Evolutionary conservation across 2,329 filamentous ascomycete genomes (phyloP), one percentile per base, ranked within the genome.

Genomic region (Trichoderma endophyticum): DNA sequence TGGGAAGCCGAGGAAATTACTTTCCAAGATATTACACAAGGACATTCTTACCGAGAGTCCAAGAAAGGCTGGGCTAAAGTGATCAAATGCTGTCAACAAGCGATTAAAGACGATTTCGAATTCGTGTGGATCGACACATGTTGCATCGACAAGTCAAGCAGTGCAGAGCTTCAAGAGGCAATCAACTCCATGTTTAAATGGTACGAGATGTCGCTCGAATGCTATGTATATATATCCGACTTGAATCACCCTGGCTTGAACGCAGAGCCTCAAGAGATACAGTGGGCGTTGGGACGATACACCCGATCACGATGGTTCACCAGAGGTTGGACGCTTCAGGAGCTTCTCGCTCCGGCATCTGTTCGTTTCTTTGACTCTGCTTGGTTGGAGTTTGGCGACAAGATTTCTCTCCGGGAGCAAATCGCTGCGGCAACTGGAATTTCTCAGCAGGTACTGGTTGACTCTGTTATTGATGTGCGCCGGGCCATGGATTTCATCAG

Each of bases 171-270:
- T 4, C 43, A 51, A 51, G 43, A 51, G 43, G 43, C 43, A 51
- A 51, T 51, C 43, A 51, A 51, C 1, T 51, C 43, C n/a, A 51
- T 51, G 43, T 51, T 51, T 9, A 21, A 51, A 51, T 51, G 43
- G 43, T 51, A 51, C n/a, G 43, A 51, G 43, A 51, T 51, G 43
- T 51, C 43, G n/a, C 8, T 51, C n/a, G 43, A 51, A 21, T 51
- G 43, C 4, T 51, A 51, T 21, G 43, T 51, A 21, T 51, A 51
- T 12, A 6, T 51, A 51, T 51, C 43, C 43, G 43, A 51, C n/a
- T 21, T 12, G 0, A 21, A 0, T 2, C n/a, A 51, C 1, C 43
- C 43, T 0, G n/a, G 43, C 4, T 0, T 21, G 9, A 21, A 3
- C n/a, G 43, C 43, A 21, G 43, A 21, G 8, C 43, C 9, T 4